Percentiles rank a stretch among this genome's conserved stretches.
phyloP scores from a whole-genome alignment of 2,329 filamentous ascomycete species.

The Pseudogymnoascus sp. region DNA sequence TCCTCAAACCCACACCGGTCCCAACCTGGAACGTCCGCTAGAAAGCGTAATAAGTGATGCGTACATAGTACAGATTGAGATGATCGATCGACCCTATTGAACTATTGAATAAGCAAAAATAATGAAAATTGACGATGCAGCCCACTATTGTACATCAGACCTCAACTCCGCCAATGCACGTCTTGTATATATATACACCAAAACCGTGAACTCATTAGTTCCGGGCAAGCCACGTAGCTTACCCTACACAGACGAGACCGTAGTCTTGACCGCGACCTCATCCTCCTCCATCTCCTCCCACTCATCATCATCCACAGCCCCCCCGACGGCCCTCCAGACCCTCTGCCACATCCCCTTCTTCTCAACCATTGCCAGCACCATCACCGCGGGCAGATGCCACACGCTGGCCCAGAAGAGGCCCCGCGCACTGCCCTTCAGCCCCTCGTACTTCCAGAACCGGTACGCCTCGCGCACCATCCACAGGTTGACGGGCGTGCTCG shows the following conservation, averaged over 20 bases:
- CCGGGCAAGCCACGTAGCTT: background rate
- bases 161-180: slow-evolving; percentile 4
- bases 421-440: slow-evolving; percentile 70
- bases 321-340: slow-evolving; percentile 62
- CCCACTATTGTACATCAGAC: slow-evolving; percentile 7
- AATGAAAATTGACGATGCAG: background rate
- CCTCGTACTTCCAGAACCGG: slow-evolving; percentile 70
- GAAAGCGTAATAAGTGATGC: background rate
- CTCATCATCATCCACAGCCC: slow-evolving; percentile 45
- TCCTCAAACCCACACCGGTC: background rate
- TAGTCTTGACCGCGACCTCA: slow-evolving; percentile 12
- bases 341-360: slow-evolving; percentile 90
- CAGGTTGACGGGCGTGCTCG: slow-evolving; percentile 71
- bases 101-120: background rate
- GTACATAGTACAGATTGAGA: slow-evolving; percentile 4
- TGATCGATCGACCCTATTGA: slow-evolving; percentile 1
- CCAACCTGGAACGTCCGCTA: background rate
- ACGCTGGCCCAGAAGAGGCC: slow-evolving; percentile 95
- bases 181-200: slow-evolving; percentile 5
- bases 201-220: slow-evolving; percentile 6
- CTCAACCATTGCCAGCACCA: slow-evolving; percentile 83
- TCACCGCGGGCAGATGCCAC: slow-evolving; percentile 84
- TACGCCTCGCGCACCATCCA: slow-evolving; percentile 80
- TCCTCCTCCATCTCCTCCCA: slow-evolving; percentile 48
- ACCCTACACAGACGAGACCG: background rate